Base-by-base conservation (phyloP, 202 grass and related monocot genomes). In the Carex sylvatica region DNA sequence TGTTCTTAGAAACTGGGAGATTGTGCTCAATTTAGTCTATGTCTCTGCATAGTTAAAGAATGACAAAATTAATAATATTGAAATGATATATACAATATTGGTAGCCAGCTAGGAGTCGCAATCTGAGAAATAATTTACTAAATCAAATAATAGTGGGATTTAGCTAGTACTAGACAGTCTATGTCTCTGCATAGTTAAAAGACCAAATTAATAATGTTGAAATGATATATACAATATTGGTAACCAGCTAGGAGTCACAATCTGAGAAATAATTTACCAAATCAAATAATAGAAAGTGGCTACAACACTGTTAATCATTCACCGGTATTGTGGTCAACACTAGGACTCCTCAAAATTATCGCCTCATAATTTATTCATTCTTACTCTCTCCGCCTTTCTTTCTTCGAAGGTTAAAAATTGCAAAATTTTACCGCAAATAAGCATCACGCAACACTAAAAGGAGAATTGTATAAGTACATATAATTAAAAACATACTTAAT, bases 141-240 rank as follows among this genome's bases (percentile, higher is more conserved):
- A 82, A 66, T 68, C 23, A 82, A 82, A 82, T 19, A 68, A 82
- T 1, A 67, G 61, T n/a, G n/a, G 33, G 52, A 63, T 80, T 80
- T 42, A 23, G 36, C 35, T 64, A 31, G 38, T 44, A 63, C 1
- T 65, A 80, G 49, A 80, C 61, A 24, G 23, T 49, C 56, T 46
- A 15, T 42, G 58, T 40, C 35, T 80, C 65, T 65, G n/a, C 40
- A 80, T 22, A 64, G 22, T 35, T 26, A 80, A 51, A 16, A 14
- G 65, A 80, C 20, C 15, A 65, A 65, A 24, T 80, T 28, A 80
- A 65, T 36, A 58, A 77, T 58, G 24, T 35, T 0, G 3, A 65
- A 42, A 63, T 49, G 5, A 46, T 22, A 65, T 28, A 26, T 42
- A 42, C 16, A 63, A 23, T 65, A 61, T 14, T 38, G 61, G 38